Base-by-base conservation (phyloP, 306 rosid genomes). In the Lathyrus aphaca region DNA sequence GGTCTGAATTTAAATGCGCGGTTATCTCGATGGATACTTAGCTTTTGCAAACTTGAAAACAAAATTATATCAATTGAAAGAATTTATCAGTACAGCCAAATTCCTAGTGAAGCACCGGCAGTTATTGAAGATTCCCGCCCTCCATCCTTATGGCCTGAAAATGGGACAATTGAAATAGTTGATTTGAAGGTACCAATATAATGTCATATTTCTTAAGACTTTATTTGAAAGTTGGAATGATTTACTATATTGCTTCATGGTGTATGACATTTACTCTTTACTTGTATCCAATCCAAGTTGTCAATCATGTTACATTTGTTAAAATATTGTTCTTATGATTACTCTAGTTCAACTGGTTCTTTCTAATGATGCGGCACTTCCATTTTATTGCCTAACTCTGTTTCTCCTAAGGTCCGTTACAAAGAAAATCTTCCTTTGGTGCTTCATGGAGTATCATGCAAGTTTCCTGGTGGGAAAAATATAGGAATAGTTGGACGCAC, bases 1-100 rank as follows among this genome's bases (percentile, higher is more conserved):
- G 97, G 99, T 72, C 86, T 94, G 64, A 94, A 94, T 74, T 82
- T 94, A 70, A 94, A 91, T 79, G 99, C 97, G 25, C 96, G 99
- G 57, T 63, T 94, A 56, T 94, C 99, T n/a, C 86, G 99, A 57
- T 94, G 99, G 99, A 91, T 94, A 73, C 97, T 94, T 72, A 94
- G 99, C 89, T 94, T 94, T 79, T 94, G 99, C 85, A 94, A 94
- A 83, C 99, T 94, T 61, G 99, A 94, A 81, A 94, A 94, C 78
- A 91, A 94, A 77, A 94, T 94, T 66, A 94, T 94, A 59, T 94
- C 99, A 32, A 91, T 91, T 19, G 99, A 94, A 72, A 94, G 99
- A 82, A 94, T 94, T 71, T 94, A 94, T 71, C 99, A 94, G 81
- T 89, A 94, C 85, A 88, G 97, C 78, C 91, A 94, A 84, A 94